These are phyloP conservation scores for Cladophialophora yegresii DNA, from an alignment of 2,329 filamentous ascomycete genomes.

Conservation along the genomic window DNA sequence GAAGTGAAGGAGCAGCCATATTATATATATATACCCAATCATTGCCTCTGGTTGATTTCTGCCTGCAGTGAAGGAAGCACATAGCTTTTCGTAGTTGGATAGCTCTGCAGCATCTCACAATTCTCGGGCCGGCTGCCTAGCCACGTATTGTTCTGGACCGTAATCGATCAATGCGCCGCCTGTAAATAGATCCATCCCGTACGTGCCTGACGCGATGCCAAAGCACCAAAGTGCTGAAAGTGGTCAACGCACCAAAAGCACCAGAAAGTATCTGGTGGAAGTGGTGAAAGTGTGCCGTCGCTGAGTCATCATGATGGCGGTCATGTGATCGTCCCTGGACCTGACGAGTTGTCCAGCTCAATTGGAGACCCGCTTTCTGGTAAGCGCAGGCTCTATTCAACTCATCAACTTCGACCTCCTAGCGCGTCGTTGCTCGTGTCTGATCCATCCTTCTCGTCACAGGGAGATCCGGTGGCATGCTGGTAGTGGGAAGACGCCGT, in stretches of 20 bases:
- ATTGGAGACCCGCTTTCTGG: not conserved
- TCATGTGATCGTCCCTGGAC: not conserved
- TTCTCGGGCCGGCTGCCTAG: not conserved
- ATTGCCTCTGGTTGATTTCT: not conserved
- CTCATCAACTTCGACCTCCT: not conserved
- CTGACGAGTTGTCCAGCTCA: not conserved
- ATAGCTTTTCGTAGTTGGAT: not conserved
- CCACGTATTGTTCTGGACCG: not conserved
- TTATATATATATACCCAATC: slow-evolving; percentile 1
- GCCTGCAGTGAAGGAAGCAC: not conserved
- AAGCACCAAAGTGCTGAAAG: too few relatives aligned
- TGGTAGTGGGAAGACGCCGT: slow-evolving; percentile 15
- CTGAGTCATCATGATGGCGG: not conserved
- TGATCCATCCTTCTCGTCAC: slow-evolving; percentile 13
- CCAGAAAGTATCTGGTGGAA: too few relatives aligned
- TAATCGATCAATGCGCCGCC: not conserved
- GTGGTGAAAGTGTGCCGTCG: not conserved
- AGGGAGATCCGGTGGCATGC: slow-evolving; percentile 6
- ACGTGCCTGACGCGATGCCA: not conserved
- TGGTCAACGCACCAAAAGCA: too few relatives aligned
- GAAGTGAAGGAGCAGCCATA: slow-evolving; percentile 40
- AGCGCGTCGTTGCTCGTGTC: not conserved
- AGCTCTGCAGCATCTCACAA: not conserved
- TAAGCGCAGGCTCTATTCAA: not conserved
- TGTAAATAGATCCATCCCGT: not conserved